Conservation (phyloP, 2,329 filamentous ascomycete genomes). For the Neofusicoccum laricinum region DNA sequence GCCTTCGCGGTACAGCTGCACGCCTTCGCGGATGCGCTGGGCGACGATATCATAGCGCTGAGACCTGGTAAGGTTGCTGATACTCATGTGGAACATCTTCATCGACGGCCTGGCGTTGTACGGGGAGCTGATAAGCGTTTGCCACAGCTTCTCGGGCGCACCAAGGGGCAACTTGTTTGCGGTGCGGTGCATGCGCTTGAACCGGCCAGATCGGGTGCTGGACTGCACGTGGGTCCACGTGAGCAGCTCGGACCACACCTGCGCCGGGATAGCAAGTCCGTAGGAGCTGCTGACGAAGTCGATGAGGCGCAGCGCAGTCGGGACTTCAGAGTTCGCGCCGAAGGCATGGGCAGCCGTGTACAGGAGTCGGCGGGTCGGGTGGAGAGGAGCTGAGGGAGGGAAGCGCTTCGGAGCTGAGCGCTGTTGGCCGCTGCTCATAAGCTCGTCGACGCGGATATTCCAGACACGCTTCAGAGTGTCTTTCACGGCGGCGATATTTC, state of each 20-base stretch:
- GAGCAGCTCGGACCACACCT: slow-evolving; percentile 66
- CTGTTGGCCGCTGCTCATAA: slow-evolving; percentile 29
- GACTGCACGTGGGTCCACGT: slow-evolving; percentile 64
- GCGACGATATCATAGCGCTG: neutral
- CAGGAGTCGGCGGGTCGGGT: slow-evolving; percentile 59
- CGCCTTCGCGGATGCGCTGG: neutral
- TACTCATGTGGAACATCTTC: slow-evolving; percentile 49
- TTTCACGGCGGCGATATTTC: slow-evolving; percentile 46
- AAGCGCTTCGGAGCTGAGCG: slow-evolving; percentile 40
- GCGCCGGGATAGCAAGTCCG: slow-evolving; percentile 53
- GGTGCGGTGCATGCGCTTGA: slow-evolving; percentile 31
- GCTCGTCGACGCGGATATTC: slow-evolving; percentile 49
- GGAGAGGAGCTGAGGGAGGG: slow-evolving; percentile 50
- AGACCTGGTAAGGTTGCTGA: slow-evolving; percentile 17
- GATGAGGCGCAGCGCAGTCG: slow-evolving; percentile 57
- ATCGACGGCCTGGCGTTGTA: slow-evolving; percentile 58
- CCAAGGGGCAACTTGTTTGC: slow-evolving; percentile 37
- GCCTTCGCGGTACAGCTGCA: neutral
- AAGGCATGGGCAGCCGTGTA: slow-evolving; percentile 66
- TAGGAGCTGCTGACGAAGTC: slow-evolving; percentile 62
- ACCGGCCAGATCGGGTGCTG: slow-evolving; percentile 20
- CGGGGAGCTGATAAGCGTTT: slow-evolving; percentile 57
- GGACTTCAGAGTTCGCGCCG: slow-evolving; percentile 63
- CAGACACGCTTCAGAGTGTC: slow-evolving; percentile 52
- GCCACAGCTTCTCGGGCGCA: slow-evolving; percentile 55